Evolutionary conservation across 306 rosid species (phyloP), one percentile per base, ranked within the genome.

Genomic region (Casuarina equisetifolia): DNA sequence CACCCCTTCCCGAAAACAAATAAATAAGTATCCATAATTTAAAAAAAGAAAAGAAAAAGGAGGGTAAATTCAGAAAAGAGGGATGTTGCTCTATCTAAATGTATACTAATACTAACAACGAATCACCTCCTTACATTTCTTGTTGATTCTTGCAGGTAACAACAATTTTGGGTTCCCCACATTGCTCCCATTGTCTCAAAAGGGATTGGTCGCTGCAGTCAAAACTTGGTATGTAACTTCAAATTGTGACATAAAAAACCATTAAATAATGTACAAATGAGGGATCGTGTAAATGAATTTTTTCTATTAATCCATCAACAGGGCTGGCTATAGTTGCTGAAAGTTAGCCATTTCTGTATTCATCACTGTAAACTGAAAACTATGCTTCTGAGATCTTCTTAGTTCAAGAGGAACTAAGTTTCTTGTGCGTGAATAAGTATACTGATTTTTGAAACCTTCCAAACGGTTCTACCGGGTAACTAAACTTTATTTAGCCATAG

Each of bases 111-210:
- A 73, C 74, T 70, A 38, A 77, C 78, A 78, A 70, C 54, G 63
- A 57, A 76, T 77, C 52, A 79, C 61, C 59, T 58, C 79, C 89
- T 90, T 81, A 94, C 98, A 94, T 90, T 85, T 89, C 98, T 78
- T 86, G 97, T 78, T 94, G 98, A 76, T 87, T 92, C 85, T 80
- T 94, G 87, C 98, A 92, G 7, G 93, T 84, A 71, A 92, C 91
- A 55, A 92, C 97, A 67, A 94, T 90, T 87, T 94, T 92, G 36
- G 97, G 92, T 77, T 94, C 97, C 87, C 98, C 93, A 40, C 88
- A 85, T 44, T 83, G 87, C 79, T 94, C 98, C 98, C 98, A 94
- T 66, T 81, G 90, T 82, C 93, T 89, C 84, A 94, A 82, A 82
- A 94, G 97, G 70, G 85, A 82, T 61, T 89, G 86, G 74, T 85